Evolutionary conservation across 2,329 filamentous ascomycete genomes (phyloP).

Genomic region (Fusarium sororula): DNA sequence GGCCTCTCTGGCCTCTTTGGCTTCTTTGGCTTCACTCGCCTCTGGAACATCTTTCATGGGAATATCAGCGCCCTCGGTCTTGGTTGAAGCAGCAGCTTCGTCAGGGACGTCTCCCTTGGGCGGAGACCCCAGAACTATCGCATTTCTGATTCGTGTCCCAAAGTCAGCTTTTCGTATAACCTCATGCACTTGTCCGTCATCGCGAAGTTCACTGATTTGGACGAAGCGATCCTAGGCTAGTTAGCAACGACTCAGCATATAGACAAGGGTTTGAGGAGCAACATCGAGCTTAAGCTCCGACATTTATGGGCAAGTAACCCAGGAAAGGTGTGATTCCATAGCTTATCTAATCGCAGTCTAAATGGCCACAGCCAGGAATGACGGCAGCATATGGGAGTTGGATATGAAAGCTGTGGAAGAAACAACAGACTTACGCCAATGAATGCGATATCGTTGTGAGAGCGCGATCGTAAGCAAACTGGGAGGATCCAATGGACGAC

Average conservation of each 20-base stretch:
- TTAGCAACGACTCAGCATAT: slow-evolving; percentile 13
- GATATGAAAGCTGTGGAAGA: not conserved
- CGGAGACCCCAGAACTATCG: slow-evolving; percentile 73
- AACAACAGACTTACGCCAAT: slow-evolving; percentile 70
- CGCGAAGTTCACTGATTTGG: slow-evolving; percentile 78
- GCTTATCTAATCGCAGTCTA: not conserved
- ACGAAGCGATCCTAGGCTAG: slow-evolving; percentile 74
- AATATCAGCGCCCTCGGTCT: slow-evolving; percentile 53
- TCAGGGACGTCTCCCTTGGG: slow-evolving; percentile 42
- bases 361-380: not conserved
- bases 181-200: slow-evolving; percentile 76
- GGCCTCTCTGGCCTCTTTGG: not conserved
- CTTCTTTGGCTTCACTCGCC: not conserved
- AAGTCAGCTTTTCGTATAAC: slow-evolving; percentile 84
- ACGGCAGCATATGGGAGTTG: not conserved
- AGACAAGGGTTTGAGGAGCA: not conserved
- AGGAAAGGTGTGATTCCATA: not conserved
- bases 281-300: slow-evolving; percentile 6
- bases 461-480: slow-evolving; percentile 75
- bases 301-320: not conserved
- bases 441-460: slow-evolving; percentile 84
- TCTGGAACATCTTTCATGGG: slow-evolving; percentile 47
- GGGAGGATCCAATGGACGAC: slow-evolving; percentile 80
- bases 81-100: slow-evolving; percentile 42
- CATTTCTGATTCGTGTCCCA: slow-evolving; percentile 79